Base-by-base conservation (phyloP, 345 rosid genomes). In the Mallotus nudiflorus region DNA sequence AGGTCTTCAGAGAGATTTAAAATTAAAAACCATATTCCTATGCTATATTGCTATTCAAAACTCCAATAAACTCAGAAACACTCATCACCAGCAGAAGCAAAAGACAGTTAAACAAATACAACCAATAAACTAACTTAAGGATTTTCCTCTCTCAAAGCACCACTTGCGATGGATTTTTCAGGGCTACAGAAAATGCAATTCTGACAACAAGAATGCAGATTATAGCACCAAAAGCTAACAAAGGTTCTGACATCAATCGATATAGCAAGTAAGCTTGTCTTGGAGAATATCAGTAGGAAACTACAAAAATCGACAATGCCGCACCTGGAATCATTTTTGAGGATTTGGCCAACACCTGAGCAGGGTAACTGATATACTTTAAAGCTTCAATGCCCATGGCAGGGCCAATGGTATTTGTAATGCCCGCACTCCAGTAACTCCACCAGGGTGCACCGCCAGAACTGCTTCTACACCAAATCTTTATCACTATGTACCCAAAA, bases 371-470 rank as follows among this genome's bases (percentile, higher is more conserved):
- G 45, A 95, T 95, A 77, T 92, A 95, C 82, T 95, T 95, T 60
- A 95, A 71, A 49, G 99, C 99, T 77, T 95, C 97, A 67, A 95
- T 95, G 18, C 97, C 99, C 96, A 95, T 87, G 57, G 99, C 93
- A 0, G 99, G 99, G 56, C 99, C 99, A 77, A 92, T 94, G 0
- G 99, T 90, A 71, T 94, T 94, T 5, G 99, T 94, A 72, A 95
- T 90, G 55, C 99, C 97, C 37, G 99, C 96, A 67, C 97, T 95
- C 99, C 97, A 95, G 64, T 87, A 95, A 0, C 92, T 77, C 97
- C 97, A 87, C 94, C 91, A 88, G 24, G 98, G 97, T 28, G 99
- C 98, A 62, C 97, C 97, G 10, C 91, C 88, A 1, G 67, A 42
- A 51, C 87, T 73, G 0, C 79, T 71, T 25, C 82, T 82, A 10